phyloP scores from a whole-genome alignment of 768 basidiomycete genomes.

The Serendipita indica region DNA sequence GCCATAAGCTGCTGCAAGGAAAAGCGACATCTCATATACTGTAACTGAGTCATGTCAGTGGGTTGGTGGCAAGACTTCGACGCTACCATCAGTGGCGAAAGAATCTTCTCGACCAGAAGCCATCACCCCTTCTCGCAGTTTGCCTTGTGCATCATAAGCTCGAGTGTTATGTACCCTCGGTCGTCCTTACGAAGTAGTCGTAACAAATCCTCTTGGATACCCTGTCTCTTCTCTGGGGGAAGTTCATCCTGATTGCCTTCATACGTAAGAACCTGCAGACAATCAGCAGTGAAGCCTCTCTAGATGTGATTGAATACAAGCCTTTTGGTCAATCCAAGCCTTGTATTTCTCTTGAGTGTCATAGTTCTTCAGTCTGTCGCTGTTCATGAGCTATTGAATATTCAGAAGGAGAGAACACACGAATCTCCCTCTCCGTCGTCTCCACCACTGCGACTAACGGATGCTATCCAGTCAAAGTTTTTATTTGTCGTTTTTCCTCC shows the following conservation, averaged over 20 bases:
- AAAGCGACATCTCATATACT: constrained; percentile 9
- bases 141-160: neutral
- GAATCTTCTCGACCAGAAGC: constrained; percentile 1
- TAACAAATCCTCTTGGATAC: neutral
- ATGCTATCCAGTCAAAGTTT: neutral
- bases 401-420: neutral
- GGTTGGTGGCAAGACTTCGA: neutral
- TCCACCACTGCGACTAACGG: constrained; percentile 2
- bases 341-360: neutral
- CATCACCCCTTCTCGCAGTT: constrained; percentile 9
- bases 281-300: neutral
- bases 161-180: neutral
- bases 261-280: neutral
- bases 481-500: neutral
- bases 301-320: neutral
- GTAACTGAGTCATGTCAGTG: neutral
- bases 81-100: constrained; percentile 5
- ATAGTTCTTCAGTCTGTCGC: neutral
- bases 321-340: constrained; percentile 6
- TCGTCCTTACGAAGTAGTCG: neutral
- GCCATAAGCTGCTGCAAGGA: neutral
- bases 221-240: neutral
- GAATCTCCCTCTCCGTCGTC: constrained; percentile 6
- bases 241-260: neutral
- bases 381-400: neutral